Evolutionary conservation across 495 filamentous ascomycete species (phyloP).

Genomic region (Pyrenopolyporus hunteri): DNA sequence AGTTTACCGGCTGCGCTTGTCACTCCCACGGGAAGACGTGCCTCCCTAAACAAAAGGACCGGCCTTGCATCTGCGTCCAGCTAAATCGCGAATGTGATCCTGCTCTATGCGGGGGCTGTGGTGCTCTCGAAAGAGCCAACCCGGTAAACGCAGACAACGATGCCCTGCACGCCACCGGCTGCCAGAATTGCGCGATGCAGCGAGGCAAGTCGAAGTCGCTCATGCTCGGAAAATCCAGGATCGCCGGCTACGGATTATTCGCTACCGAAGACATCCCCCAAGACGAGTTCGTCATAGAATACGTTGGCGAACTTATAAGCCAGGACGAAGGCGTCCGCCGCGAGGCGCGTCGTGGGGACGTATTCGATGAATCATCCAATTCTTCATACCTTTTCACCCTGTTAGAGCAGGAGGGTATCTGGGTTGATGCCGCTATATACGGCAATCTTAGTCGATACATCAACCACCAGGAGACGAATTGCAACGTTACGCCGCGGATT

Average conservation of each 20-base stretch:
- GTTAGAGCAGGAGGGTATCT: slow-evolving; percentile 59
- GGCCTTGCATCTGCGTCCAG: slow-evolving; percentile 62
- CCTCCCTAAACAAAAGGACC: slow-evolving; percentile 52
- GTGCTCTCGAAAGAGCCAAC: slow-evolving; percentile 65
- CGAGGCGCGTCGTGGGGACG: slow-evolving; percentile 62
- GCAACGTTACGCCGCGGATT: slow-evolving; percentile 63
- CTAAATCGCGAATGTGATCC: slow-evolving; percentile 75
- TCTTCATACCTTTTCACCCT: slow-evolving; percentile 71
- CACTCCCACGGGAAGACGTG: slow-evolving; percentile 59
- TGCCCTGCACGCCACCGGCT: slow-evolving; percentile 55
- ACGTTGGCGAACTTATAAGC: slow-evolving; percentile 73
- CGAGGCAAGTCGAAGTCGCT: slow-evolving; percentile 64
- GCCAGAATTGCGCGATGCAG: slow-evolving; percentile 68
- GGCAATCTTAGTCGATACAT: slow-evolving; percentile 69
- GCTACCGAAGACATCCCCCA: slow-evolving; percentile 64
- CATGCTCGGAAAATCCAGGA: slow-evolving; percentile 64
- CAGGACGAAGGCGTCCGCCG: slow-evolving; percentile 64
- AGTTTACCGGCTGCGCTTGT: slow-evolving; percentile 72
- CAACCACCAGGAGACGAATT: slow-evolving; percentile 64
- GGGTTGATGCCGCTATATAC: slow-evolving; percentile 59
- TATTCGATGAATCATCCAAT: slow-evolving; percentile 65
- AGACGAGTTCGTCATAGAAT: slow-evolving; percentile 71
- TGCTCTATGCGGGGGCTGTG: slow-evolving; percentile 69
- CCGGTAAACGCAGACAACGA: slow-evolving; percentile 63
- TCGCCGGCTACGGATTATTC: slow-evolving; percentile 71